Percentiles rank a stretch among this genome's conserved stretches.
Conservation (phyloP, 1,284 basidiomycete species). For the Vanrija pseudolonga region DNA sequence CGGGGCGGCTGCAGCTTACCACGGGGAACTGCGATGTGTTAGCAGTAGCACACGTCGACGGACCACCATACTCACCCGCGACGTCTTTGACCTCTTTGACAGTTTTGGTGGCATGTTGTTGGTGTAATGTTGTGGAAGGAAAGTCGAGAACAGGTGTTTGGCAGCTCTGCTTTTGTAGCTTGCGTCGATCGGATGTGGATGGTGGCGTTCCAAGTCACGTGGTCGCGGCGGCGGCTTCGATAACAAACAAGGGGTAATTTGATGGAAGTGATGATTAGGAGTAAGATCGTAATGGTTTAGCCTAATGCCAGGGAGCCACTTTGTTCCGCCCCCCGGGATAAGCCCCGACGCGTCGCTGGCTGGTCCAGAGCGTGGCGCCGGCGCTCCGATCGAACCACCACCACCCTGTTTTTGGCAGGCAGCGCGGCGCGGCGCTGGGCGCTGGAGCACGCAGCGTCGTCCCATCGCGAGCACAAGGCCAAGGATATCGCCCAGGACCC, state of each 20-base stretch:
- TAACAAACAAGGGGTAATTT: background rate
- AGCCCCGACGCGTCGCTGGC: background rate
- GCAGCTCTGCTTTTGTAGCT: background rate
- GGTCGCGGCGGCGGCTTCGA: background rate
- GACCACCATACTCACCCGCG: constrained; percentile 25
- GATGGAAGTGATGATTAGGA: background rate
- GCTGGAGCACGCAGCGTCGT: too few relatives aligned
- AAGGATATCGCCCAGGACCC: background rate
- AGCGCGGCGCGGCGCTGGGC: background rate
- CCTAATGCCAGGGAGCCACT: background rate
- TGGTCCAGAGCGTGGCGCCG: too few relatives aligned
- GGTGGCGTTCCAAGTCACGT: background rate
- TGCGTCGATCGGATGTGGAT: background rate
- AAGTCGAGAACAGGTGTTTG: background rate
- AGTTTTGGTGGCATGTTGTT: constrained; percentile 19
- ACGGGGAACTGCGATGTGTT: constrained; percentile 39
- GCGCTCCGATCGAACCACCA: background rate
- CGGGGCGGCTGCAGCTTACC: constrained; percentile 12
- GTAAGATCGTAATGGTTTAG: background rate
- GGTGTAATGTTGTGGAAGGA: background rate
- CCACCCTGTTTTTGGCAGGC: background rate
- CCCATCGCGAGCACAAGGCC: background rate
- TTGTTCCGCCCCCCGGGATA: background rate
- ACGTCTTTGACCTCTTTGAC: constrained; percentile 35
- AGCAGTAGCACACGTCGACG: constrained; percentile 6